Evolutionary conservation across 1,139 yeast genomes (phyloP).

Genomic region (Taphrina flavorubra): DNA sequence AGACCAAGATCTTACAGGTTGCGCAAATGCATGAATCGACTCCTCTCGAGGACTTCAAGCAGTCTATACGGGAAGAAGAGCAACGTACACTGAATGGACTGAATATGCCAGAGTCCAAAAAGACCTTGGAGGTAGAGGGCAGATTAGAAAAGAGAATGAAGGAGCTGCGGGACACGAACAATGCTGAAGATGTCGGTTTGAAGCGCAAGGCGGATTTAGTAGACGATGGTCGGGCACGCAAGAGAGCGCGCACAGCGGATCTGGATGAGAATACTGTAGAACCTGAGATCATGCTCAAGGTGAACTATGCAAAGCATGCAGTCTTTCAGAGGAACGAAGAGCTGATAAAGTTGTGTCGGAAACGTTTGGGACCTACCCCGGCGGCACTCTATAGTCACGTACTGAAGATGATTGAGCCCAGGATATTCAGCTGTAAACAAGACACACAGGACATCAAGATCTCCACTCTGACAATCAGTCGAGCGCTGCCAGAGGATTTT

Average conservation of each 20-base stretch:
- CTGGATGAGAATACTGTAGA: conserved; percentile 46
- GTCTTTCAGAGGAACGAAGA: conserved; percentile 70
- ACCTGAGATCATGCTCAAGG: conserved; percentile 59
- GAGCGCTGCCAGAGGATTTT: conserved; percentile 48
- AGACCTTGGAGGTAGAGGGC: conserved; percentile 9
- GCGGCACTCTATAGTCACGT: conserved; percentile 68
- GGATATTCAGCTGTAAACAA: conserved; percentile 49
- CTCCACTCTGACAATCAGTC: conserved; percentile 51
- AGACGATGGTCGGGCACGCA: conserved; percentile 12
- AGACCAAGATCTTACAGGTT: conserved; percentile 15
- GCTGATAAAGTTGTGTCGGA: conserved; percentile 66
- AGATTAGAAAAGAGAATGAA: conserved; percentile 6
- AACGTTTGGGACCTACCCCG: conserved; percentile 72
- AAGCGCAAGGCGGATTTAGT: conserved; percentile 16
- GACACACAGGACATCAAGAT: conserved; percentile 49
- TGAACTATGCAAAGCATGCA: conserved; percentile 70
- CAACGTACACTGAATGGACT: conserved; percentile 2
- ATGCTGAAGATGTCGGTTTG: conserved; percentile 20
- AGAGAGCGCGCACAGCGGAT: conserved; percentile 10
- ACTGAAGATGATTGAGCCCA: conserved; percentile 62
- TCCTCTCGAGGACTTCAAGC: conserved; percentile 29
- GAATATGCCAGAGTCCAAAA: conserved; percentile 15
- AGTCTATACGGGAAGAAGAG: conserved; percentile 29
- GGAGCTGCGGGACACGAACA: conserved; percentile 29
- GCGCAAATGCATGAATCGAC: conserved; percentile 14